Evolutionary conservation across 2,329 filamentous ascomycete species (phyloP).

Genomic region (Trichoderma pleuroti): DNA sequence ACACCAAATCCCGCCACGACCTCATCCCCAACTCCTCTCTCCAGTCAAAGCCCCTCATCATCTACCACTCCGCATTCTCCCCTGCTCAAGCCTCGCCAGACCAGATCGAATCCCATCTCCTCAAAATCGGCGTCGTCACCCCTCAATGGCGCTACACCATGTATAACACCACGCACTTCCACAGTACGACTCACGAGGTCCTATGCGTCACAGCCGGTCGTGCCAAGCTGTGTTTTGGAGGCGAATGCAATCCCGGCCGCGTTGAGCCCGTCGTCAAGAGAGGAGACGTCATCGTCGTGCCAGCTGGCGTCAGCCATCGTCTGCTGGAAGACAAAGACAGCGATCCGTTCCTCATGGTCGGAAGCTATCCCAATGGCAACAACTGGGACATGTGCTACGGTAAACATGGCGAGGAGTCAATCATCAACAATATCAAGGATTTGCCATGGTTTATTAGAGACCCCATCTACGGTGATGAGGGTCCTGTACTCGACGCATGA

Average conservation of each 20-base stretch:
- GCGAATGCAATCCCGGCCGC: slow-evolving; percentile 42
- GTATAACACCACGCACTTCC: slow-evolving; percentile 64
- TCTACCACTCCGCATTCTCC: slow-evolving; percentile 9
- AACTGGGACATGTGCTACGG: slow-evolving; percentile 60
- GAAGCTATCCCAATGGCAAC: slow-evolving; percentile 56
- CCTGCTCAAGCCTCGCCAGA: neutral
- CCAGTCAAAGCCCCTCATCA: slow-evolving; percentile 9
- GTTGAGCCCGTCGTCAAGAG: slow-evolving; percentile 54
- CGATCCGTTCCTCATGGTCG: slow-evolving; percentile 53
- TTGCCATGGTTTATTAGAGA: slow-evolving; percentile 1
- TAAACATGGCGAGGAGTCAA: neutral
- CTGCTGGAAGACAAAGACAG: slow-evolving; percentile 53
- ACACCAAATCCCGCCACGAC: neutral
- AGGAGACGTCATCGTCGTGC: slow-evolving; percentile 63
- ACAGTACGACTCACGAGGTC: slow-evolving; percentile 65
- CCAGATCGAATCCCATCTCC: slow-evolving; percentile 1
- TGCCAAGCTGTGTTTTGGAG: slow-evolving; percentile 63
- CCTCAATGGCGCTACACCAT: slow-evolving; percentile 69
- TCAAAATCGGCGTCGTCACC: slow-evolving; percentile 41
- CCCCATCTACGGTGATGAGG: slow-evolving; percentile 10
- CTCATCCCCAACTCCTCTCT: slow-evolving; percentile 12
- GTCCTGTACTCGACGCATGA: neutral
- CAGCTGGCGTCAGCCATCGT: slow-evolving; percentile 62
- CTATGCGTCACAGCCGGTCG: slow-evolving; percentile 56
- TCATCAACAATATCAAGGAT: neutral